A percentile compares a stretch with the other conserved stretches of the same genome.
These are phyloP conservation scores for Diaporthe aspalathi DNA, from an alignment of 2,329 filamentous ascomycete species.

Conservation along the genomic window DNA sequence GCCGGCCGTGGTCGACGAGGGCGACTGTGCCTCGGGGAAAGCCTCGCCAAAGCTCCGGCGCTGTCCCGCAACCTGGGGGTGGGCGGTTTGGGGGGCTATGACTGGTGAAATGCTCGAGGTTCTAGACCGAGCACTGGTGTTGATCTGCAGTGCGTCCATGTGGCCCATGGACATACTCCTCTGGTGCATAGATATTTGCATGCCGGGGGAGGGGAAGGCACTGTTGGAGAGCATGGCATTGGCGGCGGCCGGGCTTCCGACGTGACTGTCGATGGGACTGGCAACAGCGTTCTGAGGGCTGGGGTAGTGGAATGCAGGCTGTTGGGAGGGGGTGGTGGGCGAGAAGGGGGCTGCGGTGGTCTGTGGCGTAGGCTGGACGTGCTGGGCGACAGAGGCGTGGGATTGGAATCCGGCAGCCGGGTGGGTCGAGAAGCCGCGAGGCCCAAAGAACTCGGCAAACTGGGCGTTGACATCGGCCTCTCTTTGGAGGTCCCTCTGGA, in stretches of 20 bases:
- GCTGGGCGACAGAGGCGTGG: background rate
- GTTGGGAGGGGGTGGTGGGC: conserved; percentile 1
- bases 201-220: conserved; percentile 26
- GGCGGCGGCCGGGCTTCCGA: conserved; percentile 9
- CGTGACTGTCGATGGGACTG: conserved; percentile 15
- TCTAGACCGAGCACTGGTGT: background rate
- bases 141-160: conserved; percentile 2
- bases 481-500: conserved; percentile 10
- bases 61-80: conserved; percentile 4
- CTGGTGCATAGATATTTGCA: conserved; percentile 10
- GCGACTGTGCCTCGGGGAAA: conserved; percentile 16
- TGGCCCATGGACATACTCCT: conserved; percentile 29
- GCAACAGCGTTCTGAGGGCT: conserved; percentile 18
- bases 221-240: conserved; percentile 31
- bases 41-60: conserved; percentile 30
- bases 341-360: conserved; percentile 6
- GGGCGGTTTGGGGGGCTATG: background rate
- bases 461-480: conserved; percentile 25
- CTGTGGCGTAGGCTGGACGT: conserved; percentile 13
- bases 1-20: background rate
- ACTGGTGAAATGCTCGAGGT: background rate
- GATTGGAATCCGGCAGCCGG: background rate
- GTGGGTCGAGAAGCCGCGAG: conserved; percentile 14
- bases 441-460: conserved; percentile 31
- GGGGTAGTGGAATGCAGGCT: conserved; percentile 21